Evolutionary conservation across 495 filamentous ascomycete species (phyloP), one percentile per base, ranked within the genome.

Genomic region (Bacidia rubella): DNA sequence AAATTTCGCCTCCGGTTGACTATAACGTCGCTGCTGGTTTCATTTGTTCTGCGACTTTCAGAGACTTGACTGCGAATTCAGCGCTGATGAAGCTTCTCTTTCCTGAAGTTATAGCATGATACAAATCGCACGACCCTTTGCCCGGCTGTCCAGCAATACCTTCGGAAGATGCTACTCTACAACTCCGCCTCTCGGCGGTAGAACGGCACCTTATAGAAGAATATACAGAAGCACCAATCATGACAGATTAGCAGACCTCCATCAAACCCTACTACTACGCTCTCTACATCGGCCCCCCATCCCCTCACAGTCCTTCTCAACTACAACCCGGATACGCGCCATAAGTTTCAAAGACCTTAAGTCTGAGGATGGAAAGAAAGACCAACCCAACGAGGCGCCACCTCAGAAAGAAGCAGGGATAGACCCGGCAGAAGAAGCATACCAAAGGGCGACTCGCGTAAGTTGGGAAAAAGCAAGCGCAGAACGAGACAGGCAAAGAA

Each of bases 161-260:
- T 21, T 53, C n/a, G 21, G 23, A 35, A 11, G 22, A 53, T 24
- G 57, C 51, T 53, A 48, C 41, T 54, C 55, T 19, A 9, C 51
- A 17, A 29, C 51, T 24, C 19, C 54, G 40, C 65, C 67, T 60
- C 67, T 68, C 52, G 68, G 69, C 62, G 71, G 74, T 57, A 71
- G 71, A 56, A 70, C 75, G 41, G 74, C 74, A 29, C 70, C 76
- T 23, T 81, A 79, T 53, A 73, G 77, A 66, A 74, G 80, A 63
- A 74, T 82, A 72, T 44, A 39, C 4, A 40, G 2, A 29, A 50
- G 19, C 24, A 38, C 17, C 4, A 49, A 21, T n/a, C 27, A 50
- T 38, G 47, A 35, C 9, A 32, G 29, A 38, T 35, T n/a, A 11
- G 27, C 46, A 44, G 15, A 22, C 49, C 22, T 40, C 0, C 12